Evolutionary conservation across 1,284 basidiomycete species (phyloP).

Genomic region (Tilletia horrida): DNA sequence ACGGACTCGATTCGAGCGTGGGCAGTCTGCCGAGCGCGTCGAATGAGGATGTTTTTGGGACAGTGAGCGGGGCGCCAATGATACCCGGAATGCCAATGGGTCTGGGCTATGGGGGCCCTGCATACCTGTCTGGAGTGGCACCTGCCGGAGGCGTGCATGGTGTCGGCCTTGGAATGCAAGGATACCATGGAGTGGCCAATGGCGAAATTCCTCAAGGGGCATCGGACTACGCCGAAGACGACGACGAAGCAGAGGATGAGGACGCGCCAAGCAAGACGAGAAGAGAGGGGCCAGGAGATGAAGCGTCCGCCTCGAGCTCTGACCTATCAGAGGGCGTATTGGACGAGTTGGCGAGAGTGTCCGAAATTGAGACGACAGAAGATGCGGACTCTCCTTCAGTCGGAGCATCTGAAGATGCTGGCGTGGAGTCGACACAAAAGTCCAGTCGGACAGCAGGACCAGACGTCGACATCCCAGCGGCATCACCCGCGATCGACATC

Average conservation of each 20-base stretch:
- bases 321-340: slow-evolving; percentile 29
- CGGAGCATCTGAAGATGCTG: too few relatives aligned
- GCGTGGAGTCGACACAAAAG: too few relatives aligned
- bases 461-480: neutral
- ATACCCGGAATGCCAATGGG: neutral
- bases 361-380: slow-evolving; percentile 29
- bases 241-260: too few relatives aligned
- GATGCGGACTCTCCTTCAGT: neutral
- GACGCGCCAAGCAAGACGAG: too few relatives aligned
- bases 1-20: neutral
- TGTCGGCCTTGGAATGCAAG: too few relatives aligned
- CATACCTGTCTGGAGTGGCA: neutral
- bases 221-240: too few relatives aligned
- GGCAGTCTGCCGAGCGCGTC: neutral
- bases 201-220: slow-evolving; percentile 8
- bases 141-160: too few relatives aligned
- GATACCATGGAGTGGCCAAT: slow-evolving; percentile 13
- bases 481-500: slow-evolving; percentile 16
- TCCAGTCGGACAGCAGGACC: too few relatives aligned
- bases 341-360: slow-evolving; percentile 39
- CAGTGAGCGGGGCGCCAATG: neutral
- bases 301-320: neutral
- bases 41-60: slow-evolving; percentile 7
- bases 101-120: neutral
- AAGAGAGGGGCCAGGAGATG: too few relatives aligned